Base-by-base conservation (phyloP, 2,329 filamentous ascomycete genomes). In the Dactylella cylindrospora region DNA sequence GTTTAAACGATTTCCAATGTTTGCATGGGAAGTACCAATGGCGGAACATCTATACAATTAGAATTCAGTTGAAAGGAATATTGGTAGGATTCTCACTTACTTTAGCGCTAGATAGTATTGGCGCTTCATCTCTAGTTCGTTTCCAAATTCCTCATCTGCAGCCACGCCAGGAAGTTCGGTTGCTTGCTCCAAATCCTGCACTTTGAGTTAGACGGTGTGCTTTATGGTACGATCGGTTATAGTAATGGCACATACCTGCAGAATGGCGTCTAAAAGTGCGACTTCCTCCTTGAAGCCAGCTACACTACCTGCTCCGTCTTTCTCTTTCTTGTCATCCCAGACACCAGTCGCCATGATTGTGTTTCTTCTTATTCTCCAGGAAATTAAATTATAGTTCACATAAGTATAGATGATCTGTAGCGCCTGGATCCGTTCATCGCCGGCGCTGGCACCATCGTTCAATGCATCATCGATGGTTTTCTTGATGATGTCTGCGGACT, bases 281-380 rank as follows among this genome's bases (percentile, higher is more conserved):
- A 88, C 83, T 68, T 88, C 85, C 72, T 97, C 91, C 70, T 89
- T 86, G 17, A 65, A 55, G 4, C 50, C 40, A 78, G 79, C 44
- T 73, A 72, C 36, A 76, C 77, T 32, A 78, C 78, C 70, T 78
- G 82, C 69, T 81, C 82, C 28, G 76, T 71, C 65, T 80, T 80
- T 65, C 76, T 77, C 36, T 73, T 74, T 2, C 73, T 55, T 54
- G 26, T 64, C 72, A 19, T 73, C 71, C 13, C 73, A 70, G 2
- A 74, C 75, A 15, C 79, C 77, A 15, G 80, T 73, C 12, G 89
- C 88, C 64, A 98, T 76, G 0, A 95, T 85, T 49, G 93, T 80
- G 73, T 98, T 97, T 40, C 93, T 84, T 20, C 91, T 91, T 66
- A 97, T 88, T 72, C 93, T 82, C 90, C 90, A 97, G 70, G 88